Evolutionary conservation across 768 basidiomycete species (phyloP).

Genomic region (Boletus coccyginus): DNA sequence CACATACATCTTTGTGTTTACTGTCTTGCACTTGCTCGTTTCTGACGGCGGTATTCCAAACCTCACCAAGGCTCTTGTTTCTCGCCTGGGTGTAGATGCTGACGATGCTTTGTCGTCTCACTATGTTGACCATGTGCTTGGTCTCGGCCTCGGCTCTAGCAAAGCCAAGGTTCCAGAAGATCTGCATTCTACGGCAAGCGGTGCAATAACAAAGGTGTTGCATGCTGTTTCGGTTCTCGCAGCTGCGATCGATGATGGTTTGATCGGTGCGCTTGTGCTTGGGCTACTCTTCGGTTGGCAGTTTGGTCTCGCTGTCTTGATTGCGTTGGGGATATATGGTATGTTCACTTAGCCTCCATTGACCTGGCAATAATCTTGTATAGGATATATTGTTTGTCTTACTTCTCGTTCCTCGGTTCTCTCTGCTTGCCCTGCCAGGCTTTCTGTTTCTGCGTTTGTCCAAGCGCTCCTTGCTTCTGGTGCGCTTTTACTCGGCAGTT

Average conservation of each 20-base stretch:
- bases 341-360: constrained; percentile 14
- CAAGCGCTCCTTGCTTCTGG: constrained; percentile 81
- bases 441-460: constrained; percentile 32
- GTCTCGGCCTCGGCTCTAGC: constrained; percentile 83
- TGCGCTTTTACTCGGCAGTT: constrained; percentile 72
- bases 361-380: not conserved
- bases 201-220: constrained; percentile 17
- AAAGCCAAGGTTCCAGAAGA: constrained; percentile 76
- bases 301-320: constrained; percentile 62
- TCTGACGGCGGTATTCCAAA: constrained; percentile 74
- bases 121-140: constrained; percentile 83
- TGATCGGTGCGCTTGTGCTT: constrained; percentile 69
- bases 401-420: constrained; percentile 5
- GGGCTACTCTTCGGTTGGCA: constrained; percentile 61
- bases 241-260: constrained; percentile 80
- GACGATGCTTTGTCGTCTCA: constrained; percentile 59
- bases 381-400: constrained; percentile 20
- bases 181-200: constrained; percentile 12
- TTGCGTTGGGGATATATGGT: constrained; percentile 77
- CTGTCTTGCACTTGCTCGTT: constrained; percentile 68
- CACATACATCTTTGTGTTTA: constrained; percentile 67
- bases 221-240: constrained; percentile 53
- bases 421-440: constrained; percentile 3
- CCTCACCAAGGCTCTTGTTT: constrained; percentile 71
- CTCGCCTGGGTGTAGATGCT: constrained; percentile 87